Evolutionary conservation across 805 yeast genomes (phyloP).

Genomic region (Myxozyma monticola): DNA sequence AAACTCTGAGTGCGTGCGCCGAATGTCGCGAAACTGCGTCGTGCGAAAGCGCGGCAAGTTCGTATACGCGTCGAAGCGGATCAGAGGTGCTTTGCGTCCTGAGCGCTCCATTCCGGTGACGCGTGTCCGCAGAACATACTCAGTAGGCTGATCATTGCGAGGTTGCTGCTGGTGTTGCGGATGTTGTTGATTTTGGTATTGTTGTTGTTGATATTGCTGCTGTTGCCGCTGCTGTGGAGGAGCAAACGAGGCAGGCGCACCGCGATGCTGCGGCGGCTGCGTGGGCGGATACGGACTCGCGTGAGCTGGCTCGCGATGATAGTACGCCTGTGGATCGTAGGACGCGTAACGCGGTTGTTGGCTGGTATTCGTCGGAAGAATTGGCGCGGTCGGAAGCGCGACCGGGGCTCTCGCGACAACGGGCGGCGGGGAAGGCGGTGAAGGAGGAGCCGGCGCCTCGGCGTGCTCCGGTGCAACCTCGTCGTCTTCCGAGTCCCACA

Average conservation of each 20-base stretch:
- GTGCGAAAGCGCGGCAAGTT: slow-evolving; percentile 79
- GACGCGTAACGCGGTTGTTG: background rate
- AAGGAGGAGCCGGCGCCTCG: too few relatives aligned
- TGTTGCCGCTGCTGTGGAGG: background rate
- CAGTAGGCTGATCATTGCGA: slow-evolving; percentile 24
- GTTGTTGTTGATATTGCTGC: background rate
- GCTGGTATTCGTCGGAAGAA: too few relatives aligned
- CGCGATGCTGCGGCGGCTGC: slow-evolving; percentile 4
- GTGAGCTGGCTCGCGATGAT: background rate
- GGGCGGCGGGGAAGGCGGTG: too few relatives aligned
- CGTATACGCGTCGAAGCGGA: slow-evolving; percentile 66
- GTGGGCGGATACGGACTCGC: background rate
- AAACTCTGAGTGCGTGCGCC: slow-evolving; percentile 80
- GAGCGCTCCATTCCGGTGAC: slow-evolving; percentile 72
- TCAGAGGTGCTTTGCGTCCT: slow-evolving; percentile 74
- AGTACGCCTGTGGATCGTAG: slow-evolving; percentile 9
- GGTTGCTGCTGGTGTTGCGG: background rate
- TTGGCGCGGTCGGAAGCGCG: too few relatives aligned
- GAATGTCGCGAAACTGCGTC: slow-evolving; percentile 63
- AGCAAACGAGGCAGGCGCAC: background rate
- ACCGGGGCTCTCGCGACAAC: too few relatives aligned
- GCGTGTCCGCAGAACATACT: slow-evolving; percentile 43
- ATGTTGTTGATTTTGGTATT: background rate
- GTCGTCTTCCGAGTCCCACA: slow-evolving; percentile 23
- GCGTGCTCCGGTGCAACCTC: slow-evolving; percentile 10